Evolutionary conservation across 345 rosid genomes (phyloP).

Genomic region (Melaleuca quinquenervia): DNA sequence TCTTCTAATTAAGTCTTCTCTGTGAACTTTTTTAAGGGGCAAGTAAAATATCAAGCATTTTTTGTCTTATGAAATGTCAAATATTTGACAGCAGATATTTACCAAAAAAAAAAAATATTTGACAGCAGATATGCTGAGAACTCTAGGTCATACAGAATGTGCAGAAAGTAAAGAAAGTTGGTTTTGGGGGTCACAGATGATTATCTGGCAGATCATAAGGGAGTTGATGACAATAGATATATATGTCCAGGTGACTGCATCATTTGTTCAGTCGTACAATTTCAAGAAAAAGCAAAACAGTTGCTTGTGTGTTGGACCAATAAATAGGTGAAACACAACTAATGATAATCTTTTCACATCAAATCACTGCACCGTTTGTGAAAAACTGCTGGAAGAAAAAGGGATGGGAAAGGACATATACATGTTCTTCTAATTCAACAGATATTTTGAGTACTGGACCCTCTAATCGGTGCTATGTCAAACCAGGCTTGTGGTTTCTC

Average conservation of each 20-base stretch:
- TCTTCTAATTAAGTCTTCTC: background rate
- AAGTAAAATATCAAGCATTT: background rate
- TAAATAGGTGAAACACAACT: background rate
- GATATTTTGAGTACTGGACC: background rate
- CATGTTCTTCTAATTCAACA: background rate
- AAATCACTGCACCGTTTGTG: background rate
- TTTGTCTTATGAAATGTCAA: background rate
- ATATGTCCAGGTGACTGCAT: background rate
- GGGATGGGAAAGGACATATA: background rate
- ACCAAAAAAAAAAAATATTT: too few species aligned
- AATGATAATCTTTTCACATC: background rate
- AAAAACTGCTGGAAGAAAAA: background rate
- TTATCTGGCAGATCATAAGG: background rate
- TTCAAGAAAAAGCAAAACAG: background rate
- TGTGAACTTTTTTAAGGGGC: background rate
- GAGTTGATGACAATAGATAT: background rate
- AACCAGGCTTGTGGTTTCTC: background rate
- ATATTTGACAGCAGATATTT: background rate
- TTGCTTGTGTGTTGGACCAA: background rate
- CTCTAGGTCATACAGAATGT: background rate
- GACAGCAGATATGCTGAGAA: background rate
- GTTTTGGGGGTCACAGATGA: background rate
- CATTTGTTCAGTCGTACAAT: background rate
- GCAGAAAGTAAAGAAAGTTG: background rate
- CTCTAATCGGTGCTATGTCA: background rate